These are phyloP conservation scores for Amanita thiersii DNA, from an alignment of 768 basidiomycete genomes.

Conservation along the genomic window DNA sequence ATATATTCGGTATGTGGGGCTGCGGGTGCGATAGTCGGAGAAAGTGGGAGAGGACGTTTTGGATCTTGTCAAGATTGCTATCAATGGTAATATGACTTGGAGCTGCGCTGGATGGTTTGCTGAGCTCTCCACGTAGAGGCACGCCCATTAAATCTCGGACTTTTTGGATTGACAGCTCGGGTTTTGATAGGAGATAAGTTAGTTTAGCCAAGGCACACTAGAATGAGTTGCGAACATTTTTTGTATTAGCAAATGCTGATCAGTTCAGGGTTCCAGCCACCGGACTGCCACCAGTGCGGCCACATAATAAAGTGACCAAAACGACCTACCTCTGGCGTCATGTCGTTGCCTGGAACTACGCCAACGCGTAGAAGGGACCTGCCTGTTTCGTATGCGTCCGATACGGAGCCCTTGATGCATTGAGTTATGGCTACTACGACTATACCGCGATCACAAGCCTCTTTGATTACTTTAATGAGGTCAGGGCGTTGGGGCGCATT, in stretches of 20 bases:
- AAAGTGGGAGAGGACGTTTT: constrained; percentile 59
- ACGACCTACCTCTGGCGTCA: constrained; percentile 82
- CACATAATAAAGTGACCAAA: background rate
- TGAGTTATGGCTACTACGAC: constrained; percentile 91
- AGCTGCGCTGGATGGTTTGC: constrained; percentile 36
- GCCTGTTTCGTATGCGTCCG: constrained; percentile 77
- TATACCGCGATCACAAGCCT: constrained; percentile 76
- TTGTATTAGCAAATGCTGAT: too few species aligned
- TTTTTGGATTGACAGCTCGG: constrained; percentile 58
- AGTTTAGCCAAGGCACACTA: constrained; percentile 90
- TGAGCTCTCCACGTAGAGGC: constrained; percentile 87
- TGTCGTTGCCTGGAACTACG: constrained; percentile 80
- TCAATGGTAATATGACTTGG: constrained; percentile 37
- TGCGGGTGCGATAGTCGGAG: constrained; percentile 47
- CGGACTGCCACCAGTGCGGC: too few species aligned
- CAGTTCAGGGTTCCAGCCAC: background rate
- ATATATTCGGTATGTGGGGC: constrained; percentile 26
- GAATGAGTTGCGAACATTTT: background rate
- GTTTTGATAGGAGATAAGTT: constrained; percentile 82
- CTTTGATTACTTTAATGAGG: constrained; percentile 65
- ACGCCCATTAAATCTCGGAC: constrained; percentile 68
- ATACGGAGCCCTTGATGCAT: constrained; percentile 81
- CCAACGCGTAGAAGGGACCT: constrained; percentile 62
- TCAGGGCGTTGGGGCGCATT: constrained; percentile 84
- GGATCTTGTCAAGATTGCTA: constrained; percentile 50